Base-by-base conservation (phyloP, 2,329 filamentous ascomycete species). In the Fusarium multiceps region DNA sequence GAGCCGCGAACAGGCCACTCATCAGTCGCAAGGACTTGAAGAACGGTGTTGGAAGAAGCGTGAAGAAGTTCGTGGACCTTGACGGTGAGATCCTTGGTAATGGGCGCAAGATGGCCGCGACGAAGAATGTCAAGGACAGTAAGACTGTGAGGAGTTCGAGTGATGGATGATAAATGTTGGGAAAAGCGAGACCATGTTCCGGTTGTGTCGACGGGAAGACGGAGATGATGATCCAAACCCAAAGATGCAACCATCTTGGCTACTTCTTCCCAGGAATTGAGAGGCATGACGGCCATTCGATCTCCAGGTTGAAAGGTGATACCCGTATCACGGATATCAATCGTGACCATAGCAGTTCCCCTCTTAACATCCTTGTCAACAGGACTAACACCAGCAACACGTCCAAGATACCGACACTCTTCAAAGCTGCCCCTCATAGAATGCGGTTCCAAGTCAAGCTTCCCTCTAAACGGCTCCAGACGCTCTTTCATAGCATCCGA, bases 351-450 rank as follows among this genome's bases (percentile, higher is more conserved):
- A 1, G 82, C 82, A 55, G 86, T 85, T 0, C 49, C 34, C 14
- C 49, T 51, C 49, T 51, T 51, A 7, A 23, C 13, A 63, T 87
- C 85, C 0, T 76, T 74, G 59, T 87, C 85, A 27, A 87, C 81
- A 12, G 80, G 80, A 12, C 49, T 51, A 1, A 51, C 49, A 21
- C 49, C 49, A 2, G 49, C 73, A n/a, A 87, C 76, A 18, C 78
- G 79, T 1, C 83, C 81, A 48, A 79, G 78, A 68, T 87, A 87
- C 2, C 85, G 82, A 64, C 85, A 86, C 71, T 87, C 86, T 46
- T 85, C 84, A 63, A 87, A 87, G 0, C 82, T 85, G 0, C 85
- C 86, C 9, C 85, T 81, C 82, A 87, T 87, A 58, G 87, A 78
- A 55, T 87, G 82, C 1, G 85, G 85, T 57, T 87, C 85, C 10